These are phyloP conservation scores for Capronia coronata DNA, from an alignment of 2,329 filamentous ascomycete genomes.

Conservation along the genomic window DNA sequence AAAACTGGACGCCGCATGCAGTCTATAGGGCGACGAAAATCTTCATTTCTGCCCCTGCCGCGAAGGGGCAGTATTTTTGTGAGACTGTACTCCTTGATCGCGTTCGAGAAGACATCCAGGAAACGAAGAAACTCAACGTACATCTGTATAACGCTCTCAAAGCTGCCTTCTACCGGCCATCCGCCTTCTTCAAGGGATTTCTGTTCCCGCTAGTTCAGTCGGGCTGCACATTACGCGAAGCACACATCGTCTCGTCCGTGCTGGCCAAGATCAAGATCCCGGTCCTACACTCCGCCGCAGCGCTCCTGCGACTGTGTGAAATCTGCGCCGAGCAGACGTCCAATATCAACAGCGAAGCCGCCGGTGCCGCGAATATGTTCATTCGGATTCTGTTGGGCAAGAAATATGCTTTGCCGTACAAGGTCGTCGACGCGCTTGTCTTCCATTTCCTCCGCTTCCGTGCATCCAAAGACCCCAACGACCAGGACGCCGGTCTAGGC, in stretches of 20 bases:
- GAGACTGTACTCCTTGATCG: conserved; percentile 79
- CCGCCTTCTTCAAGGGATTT: conserved; percentile 94
- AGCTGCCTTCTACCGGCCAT: conserved; percentile 86
- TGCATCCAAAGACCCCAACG: conserved; percentile 54
- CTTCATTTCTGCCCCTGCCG: conserved; percentile 78
- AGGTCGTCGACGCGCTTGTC: conserved; percentile 87
- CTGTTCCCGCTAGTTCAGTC: conserved; percentile 81
- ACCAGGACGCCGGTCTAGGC: conserved; percentile 49
- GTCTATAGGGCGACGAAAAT: conserved; percentile 85
- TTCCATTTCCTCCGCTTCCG: conserved; percentile 95
- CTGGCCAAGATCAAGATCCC: conserved; percentile 79
- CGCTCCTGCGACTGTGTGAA: conserved; percentile 85
- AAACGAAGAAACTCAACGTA: conserved; percentile 90
- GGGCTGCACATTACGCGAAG: conserved; percentile 84
- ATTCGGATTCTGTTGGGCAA: conserved; percentile 91
- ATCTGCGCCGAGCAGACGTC: conserved; percentile 87
- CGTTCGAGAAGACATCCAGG: conserved; percentile 88
- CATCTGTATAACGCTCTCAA: conserved; percentile 93
- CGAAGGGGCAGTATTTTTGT: conserved; percentile 75
- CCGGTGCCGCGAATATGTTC: conserved; percentile 89
- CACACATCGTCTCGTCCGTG: conserved; percentile 82
- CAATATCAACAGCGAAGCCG: conserved; percentile 68
- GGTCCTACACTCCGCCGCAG: conserved; percentile 85
- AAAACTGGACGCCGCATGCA: conserved; percentile 70
- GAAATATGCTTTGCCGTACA: conserved; percentile 91